Conservation (phyloP, 495 filamentous ascomycete species). For the Astrothelium macrocarpum region DNA sequence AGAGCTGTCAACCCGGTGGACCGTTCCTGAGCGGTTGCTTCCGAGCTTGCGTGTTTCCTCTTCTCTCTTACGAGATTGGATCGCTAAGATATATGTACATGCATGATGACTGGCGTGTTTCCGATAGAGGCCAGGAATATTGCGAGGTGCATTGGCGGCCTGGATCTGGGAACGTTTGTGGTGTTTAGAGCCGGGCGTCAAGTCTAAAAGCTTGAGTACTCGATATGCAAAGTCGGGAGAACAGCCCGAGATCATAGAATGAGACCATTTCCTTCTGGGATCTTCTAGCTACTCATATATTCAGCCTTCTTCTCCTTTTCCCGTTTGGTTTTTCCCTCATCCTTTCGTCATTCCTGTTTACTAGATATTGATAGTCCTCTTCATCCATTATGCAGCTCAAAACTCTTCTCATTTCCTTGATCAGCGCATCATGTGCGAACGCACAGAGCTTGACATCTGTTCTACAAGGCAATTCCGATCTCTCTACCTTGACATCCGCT, state of each 20-base stretch:
- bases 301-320: background rate
- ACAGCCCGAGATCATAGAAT: background rate
- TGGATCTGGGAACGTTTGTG: background rate
- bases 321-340: background rate
- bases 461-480: slow-evolving; percentile 30
- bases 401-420: background rate
- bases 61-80: background rate
- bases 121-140: background rate
- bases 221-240: background rate
- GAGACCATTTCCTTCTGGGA: background rate
- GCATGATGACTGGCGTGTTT: background rate
- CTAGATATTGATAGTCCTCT: background rate
- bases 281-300: background rate
- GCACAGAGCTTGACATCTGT: slow-evolving; percentile 29
- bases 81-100: background rate
- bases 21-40: background rate
- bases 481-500: slow-evolving; percentile 38
- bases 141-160: background rate
- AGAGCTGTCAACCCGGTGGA: background rate
- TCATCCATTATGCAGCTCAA: background rate
- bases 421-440: background rate
- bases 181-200: background rate
- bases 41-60: background rate
- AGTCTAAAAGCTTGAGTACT: background rate
- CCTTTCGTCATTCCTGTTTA: background rate